Conservation (phyloP, 345 rosid species). For the Salix dunnii region DNA sequence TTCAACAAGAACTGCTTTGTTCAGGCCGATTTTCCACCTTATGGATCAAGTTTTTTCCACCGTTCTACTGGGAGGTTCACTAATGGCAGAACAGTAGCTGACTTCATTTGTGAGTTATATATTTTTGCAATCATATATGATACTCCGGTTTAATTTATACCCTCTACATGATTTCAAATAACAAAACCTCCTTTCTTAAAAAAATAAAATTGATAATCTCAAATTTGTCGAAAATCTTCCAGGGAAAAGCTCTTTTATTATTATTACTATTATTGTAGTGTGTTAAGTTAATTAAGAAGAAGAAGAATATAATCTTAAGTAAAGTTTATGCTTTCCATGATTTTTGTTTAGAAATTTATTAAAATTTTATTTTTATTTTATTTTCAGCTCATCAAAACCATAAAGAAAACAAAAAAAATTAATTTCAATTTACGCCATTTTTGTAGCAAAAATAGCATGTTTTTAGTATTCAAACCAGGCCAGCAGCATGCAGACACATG, state of each 20-base stretch:
- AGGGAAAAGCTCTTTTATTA: background rate
- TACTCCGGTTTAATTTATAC: too few relatives aligned
- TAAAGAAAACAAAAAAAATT: too few relatives aligned
- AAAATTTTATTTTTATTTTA: too few relatives aligned
- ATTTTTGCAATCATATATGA: too few relatives aligned
- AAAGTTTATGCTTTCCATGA: too few relatives aligned
- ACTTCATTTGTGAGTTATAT: background rate
- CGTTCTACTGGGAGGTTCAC: slow-evolving; percentile 73
- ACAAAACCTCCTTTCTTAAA: background rate
- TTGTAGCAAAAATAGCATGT: too few relatives aligned
- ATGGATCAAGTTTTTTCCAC: slow-evolving; percentile 63
- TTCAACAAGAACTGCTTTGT: slow-evolving; percentile 56
- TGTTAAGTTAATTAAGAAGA: background rate
- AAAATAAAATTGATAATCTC: too few relatives aligned
- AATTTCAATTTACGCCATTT: too few relatives aligned
- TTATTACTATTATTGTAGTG: too few relatives aligned
- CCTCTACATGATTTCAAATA: background rate
- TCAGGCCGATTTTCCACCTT: slow-evolving; percentile 73
- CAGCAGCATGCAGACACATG: background rate
- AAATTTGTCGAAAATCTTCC: background rate
- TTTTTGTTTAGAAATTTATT: too few relatives aligned
- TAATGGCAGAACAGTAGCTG: slow-evolving; percentile 61
- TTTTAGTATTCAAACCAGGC: background rate
- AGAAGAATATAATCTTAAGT: background rate
- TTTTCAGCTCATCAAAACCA: too few relatives aligned